phyloP scores from a whole-genome alignment of 345 rosid species.

The Jatropha curcas region DNA sequence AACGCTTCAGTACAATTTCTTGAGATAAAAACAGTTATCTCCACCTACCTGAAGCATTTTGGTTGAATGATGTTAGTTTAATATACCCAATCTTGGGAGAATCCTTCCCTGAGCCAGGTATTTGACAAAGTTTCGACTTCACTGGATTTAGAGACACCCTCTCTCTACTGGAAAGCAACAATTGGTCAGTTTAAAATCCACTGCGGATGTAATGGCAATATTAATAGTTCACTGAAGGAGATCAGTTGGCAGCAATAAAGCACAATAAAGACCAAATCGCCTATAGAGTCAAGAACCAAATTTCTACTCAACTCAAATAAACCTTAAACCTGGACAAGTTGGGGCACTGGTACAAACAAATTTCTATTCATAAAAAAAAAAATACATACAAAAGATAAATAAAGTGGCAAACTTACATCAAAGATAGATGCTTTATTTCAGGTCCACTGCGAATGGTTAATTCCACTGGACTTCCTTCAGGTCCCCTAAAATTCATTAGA shows the following conservation, averaged over 20 bases:
- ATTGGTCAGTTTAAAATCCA: slow-evolving; percentile 6
- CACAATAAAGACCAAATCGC: neutral
- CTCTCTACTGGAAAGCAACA: slow-evolving; percentile 63
- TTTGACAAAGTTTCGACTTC: slow-evolving; percentile 75
- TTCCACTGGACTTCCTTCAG: slow-evolving; percentile 88
- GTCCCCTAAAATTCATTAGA: slow-evolving; percentile 63
- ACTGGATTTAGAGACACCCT: slow-evolving; percentile 84
- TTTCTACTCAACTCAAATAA: neutral
- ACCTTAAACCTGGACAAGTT: too few species aligned
- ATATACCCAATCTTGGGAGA: slow-evolving; percentile 84
- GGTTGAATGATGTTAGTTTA: slow-evolving; percentile 78
- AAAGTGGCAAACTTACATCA: slow-evolving; percentile 48
- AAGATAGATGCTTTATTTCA: slow-evolving; percentile 62
- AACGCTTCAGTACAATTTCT: neutral
- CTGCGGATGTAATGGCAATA: neutral
- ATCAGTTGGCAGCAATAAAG: neutral
- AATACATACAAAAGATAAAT: neutral
- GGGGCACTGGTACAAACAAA: slow-evolving; percentile 1
- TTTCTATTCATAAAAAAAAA: neutral
- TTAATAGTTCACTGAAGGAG: neutral
- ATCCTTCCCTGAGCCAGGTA: slow-evolving; percentile 68
- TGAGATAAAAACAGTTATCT: neutral
- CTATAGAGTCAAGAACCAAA: neutral
- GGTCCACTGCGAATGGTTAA: slow-evolving; percentile 72
- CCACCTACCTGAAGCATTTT: slow-evolving; percentile 77